Evolutionary conservation across 1,284 basidiomycete genomes (phyloP).

Genomic region (Rhodotorula sp.): DNA sequence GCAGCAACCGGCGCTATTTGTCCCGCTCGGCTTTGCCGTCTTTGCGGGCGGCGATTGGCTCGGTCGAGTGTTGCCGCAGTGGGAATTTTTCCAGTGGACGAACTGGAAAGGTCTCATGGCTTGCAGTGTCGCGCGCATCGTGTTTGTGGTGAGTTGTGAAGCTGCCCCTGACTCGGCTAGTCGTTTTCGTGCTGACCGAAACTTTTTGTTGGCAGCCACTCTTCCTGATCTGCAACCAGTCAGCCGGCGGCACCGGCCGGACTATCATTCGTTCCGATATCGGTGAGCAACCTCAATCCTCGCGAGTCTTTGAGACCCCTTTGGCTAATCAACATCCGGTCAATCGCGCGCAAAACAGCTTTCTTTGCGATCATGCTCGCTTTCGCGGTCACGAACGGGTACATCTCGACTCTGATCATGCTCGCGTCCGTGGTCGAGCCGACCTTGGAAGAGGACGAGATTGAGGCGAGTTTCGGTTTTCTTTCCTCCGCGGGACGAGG

Average conservation of each 20-base stretch:
- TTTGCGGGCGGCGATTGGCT: constrained; percentile 46
- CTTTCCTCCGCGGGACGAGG: neutral
- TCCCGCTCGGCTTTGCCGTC: constrained; percentile 43
- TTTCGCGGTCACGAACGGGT: constrained; percentile 46
- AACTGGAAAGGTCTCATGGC: constrained; percentile 32
- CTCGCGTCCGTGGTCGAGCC: constrained; percentile 43
- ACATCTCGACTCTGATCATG: constrained; percentile 44
- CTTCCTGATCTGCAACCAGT: constrained; percentile 44
- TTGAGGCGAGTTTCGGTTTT: constrained; percentile 37
- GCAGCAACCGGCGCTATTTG: constrained; percentile 32
- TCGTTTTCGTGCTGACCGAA: neutral
- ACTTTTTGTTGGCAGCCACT: constrained; percentile 36
- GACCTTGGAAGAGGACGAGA: constrained; percentile 42
- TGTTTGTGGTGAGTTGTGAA: constrained; percentile 42
- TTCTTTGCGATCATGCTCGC: constrained; percentile 43
- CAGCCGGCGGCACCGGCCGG: constrained; percentile 17
- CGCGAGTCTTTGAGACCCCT: neutral
- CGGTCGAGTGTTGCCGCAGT: constrained; percentile 43
- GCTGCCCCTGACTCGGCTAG: neutral
- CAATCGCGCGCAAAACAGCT: constrained; percentile 9
- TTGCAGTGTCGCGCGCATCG: constrained; percentile 28
- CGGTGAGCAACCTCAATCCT: constrained; percentile 25
- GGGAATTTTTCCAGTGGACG: constrained; percentile 30
- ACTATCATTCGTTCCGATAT: constrained; percentile 42
- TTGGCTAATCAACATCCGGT: neutral